Evolutionary conservation across 495 filamentous ascomycete genomes (phyloP), one percentile per base, ranked within the genome.

Genomic region (Massariosphaeria phaeospora): DNA sequence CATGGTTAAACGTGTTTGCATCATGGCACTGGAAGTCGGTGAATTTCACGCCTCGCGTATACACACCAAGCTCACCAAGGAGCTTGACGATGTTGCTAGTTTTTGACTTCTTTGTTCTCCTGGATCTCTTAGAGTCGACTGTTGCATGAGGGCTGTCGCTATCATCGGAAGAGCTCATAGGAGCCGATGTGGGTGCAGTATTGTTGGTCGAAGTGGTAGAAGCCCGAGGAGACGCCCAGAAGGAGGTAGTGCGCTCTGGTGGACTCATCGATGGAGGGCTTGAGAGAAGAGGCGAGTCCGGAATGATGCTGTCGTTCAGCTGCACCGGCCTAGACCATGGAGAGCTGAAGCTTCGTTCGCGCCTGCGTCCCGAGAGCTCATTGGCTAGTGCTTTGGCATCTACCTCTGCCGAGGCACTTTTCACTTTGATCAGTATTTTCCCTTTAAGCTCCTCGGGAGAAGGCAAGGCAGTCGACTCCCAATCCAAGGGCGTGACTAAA

Each of bases 381-480:
- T 11, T 48, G n/a, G 30, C 45, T 21, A 56, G 8, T 9, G 52
- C 39, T 30, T 45, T 46, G 18, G 48, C 43, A 48, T 64, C 56
- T 52, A 24, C 69, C 61, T 23, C 64, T 30, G 50, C 77, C 70
- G 46, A 75, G 26, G 76, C 77, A 9, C 78, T 84, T 66, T 98
- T 98, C 53, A 96, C 93, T 64, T 98, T 98, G 72, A 98, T 83
- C 45, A 98, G 71, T 56, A 98, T 89, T 26, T 80, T 83, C 59
- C 85, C 73, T 68, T 82, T 85, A 21, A 98, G 73, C 43, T 95
- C 84, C 30, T 94, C 84, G 0, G 93, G 93, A 0, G 89, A 85
- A 1, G 93, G 93, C 20, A 98, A 79, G 35, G 74, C 69, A 49
- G 76, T 74, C 1, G 77, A 72, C 52, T 77, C 58, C 84, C 76